A percentile compares a stretch with the other conserved stretches of the same genome.
phyloP scores from a whole-genome alignment of 805 yeast genomes.

The Saturnispora serradocipensis region DNA sequence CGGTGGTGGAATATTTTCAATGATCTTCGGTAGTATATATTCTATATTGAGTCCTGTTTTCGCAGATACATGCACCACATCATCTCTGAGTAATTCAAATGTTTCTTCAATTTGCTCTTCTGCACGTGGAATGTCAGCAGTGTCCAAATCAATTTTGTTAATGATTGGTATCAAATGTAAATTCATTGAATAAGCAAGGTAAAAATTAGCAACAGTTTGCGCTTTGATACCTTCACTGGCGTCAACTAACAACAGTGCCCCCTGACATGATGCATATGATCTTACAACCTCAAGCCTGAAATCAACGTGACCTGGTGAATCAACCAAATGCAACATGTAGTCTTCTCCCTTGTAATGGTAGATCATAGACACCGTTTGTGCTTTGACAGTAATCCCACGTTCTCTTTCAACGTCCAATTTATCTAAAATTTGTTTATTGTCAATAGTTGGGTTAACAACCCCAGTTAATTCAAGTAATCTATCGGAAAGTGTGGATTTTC shows the following conservation, averaged over 20 bases:
- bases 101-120: conserved; percentile 78
- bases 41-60: conserved; percentile 82
- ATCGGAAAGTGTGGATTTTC: conserved; percentile 84
- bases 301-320: conserved; percentile 98
- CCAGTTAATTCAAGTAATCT: conserved; percentile 81
- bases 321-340: conserved; percentile 81
- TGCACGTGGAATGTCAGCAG: conserved; percentile 74
- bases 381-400: conserved; percentile 93
- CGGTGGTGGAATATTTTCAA: conserved; percentile 62
- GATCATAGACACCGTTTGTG: conserved; percentile 93
- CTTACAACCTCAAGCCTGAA: conserved; percentile 89
- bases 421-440: conserved; percentile 78
- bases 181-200: conserved; percentile 78
- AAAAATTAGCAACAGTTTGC: conserved; percentile 96
- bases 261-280: conserved; percentile 93
- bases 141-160: conserved; percentile 83
- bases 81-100: conserved; percentile 69
- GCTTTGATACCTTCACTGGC: conserved; percentile 97
- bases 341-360: conserved; percentile 61
- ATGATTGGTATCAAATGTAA: conserved; percentile 79
- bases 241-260: conserved; percentile 83
- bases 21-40: conserved; percentile 67
- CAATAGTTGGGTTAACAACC: conserved; percentile 63
- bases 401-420: conserved; percentile 91
- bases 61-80: conserved; percentile 80